A percentile compares a stretch with the other conserved stretches of the same genome.
Conservation (phyloP, 164 flowering plant genomes). For the Annona cherimola region DNA sequence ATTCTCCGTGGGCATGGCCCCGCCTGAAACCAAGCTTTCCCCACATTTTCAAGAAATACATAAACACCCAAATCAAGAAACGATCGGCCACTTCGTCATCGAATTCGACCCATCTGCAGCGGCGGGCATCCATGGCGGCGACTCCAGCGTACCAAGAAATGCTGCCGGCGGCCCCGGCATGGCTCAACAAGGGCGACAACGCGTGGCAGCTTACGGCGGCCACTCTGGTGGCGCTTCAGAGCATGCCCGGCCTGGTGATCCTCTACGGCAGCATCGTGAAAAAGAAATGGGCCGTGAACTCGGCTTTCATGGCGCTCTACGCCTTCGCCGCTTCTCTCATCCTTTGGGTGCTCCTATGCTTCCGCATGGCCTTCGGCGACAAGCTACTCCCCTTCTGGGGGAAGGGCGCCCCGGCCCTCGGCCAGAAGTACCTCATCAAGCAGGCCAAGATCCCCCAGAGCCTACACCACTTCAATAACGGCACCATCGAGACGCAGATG, state of each 20-base stretch:
- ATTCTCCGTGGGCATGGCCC: background rate
- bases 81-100: too few species aligned
- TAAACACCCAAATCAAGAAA: background rate
- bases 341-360: conserved; percentile 13
- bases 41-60: background rate
- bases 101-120: background rate
- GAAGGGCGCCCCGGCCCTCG: conserved; percentile 17
- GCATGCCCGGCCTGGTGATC: conserved; percentile 28
- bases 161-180: conserved; percentile 16
- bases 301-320: conserved; percentile 21
- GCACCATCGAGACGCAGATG: conserved; percentile 32
- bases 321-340: conserved; percentile 17
- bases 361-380: conserved; percentile 19
- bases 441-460: conserved; percentile 11
- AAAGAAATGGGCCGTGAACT: conserved; percentile 26
- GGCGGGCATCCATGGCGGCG: background rate
- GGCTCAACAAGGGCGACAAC: conserved; percentile 22
- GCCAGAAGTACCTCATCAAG: conserved; percentile 18
- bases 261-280: conserved; percentile 56
- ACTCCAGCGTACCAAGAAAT: background rate
- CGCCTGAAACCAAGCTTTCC: background rate
- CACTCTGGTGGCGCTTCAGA: conserved; percentile 13
- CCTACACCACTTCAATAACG: background rate
- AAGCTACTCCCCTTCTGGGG: conserved; percentile 24
- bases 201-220: conserved; percentile 19